phyloP scores from a whole-genome alignment of 1,284 basidiomycete species.

The Melampsora americana region DNA sequence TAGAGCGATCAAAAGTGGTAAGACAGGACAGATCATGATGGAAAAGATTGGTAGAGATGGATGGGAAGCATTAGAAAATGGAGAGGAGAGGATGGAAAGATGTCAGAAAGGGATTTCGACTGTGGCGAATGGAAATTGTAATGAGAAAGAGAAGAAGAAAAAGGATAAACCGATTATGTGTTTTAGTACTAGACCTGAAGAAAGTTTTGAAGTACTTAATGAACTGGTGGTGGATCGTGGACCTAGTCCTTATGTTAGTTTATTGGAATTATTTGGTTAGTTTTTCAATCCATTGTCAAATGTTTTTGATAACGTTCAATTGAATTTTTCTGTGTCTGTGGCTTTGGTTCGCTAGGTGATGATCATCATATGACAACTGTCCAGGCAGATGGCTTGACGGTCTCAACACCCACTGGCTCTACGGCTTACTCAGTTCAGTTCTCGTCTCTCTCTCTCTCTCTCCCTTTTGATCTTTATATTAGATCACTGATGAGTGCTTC shows the following conservation, averaged over 20 bases:
- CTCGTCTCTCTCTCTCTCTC: neutral
- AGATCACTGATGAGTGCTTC: neutral
- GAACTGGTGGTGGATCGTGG: conserved; percentile 97
- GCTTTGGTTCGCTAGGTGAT: conserved; percentile 65
- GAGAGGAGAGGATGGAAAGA: conserved; percentile 58
- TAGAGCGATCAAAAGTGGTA: conserved; percentile 76
- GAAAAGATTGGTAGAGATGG: conserved; percentile 78
- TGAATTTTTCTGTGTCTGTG: neutral
- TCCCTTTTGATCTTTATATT: neutral
- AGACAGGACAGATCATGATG: conserved; percentile 92
- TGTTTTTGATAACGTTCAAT: neutral
- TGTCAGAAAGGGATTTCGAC: conserved; percentile 20
- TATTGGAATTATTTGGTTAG: conserved; percentile 92
- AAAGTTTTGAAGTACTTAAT: conserved; percentile 96
- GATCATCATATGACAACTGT: conserved; percentile 99
- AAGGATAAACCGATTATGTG: conserved; percentile 94
- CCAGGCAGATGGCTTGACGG: conserved; percentile 92
- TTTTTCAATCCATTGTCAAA: conserved; percentile 44
- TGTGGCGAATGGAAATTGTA: conserved; percentile 54
- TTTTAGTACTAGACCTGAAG: conserved; percentile 88
- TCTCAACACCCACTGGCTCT: conserved; percentile 94
- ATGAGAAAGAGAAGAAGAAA: conserved; percentile 48
- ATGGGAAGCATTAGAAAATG: conserved; percentile 89
- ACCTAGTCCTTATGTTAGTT: conserved; percentile 93
- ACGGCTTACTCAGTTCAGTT: conserved; percentile 89